These are phyloP conservation scores for Suhomyces choctaworum DNA, from an alignment of 1,139 yeast genomes.

Conservation along the genomic window DNA sequence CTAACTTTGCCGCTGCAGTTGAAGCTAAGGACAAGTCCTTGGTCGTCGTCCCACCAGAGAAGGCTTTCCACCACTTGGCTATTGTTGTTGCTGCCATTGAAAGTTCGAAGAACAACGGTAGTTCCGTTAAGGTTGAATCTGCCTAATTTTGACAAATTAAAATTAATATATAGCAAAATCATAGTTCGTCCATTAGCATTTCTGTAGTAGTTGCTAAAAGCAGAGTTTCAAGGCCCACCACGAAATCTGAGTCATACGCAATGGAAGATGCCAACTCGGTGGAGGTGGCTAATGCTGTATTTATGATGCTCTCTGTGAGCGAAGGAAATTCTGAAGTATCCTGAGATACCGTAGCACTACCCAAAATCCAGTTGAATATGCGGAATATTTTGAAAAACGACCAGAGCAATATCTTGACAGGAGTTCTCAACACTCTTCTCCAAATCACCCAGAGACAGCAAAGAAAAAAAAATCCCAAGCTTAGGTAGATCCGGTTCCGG, in stretches of 20 bases:
- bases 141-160: conserved; percentile 12
- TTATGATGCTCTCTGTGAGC: no score
- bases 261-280: conserved; percentile 2
- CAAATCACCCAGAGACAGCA: conserved; percentile 66
- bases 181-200: conserved; percentile 16
- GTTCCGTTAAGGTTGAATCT: conserved; percentile 50
- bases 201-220: conserved; percentile 9
- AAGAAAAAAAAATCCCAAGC: conserved; percentile 55
- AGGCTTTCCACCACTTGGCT: conserved; percentile 90
- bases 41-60: conserved; percentile 62
- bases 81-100: conserved; percentile 81
- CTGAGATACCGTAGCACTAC: no score
- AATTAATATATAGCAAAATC: not conserved
- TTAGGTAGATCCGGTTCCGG: conserved; percentile 56
- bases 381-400: conserved; percentile 49
- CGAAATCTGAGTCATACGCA: conserved; percentile 15
- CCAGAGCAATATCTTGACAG: conserved; percentile 61
- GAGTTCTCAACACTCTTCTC: conserved; percentile 60
- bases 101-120: conserved; percentile 63
- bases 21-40: conserved; percentile 58
- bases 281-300: conserved; percentile 1
- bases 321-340: no score
- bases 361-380: conserved; percentile 32
- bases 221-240: conserved; percentile 13
- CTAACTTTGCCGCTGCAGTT: conserved; percentile 73